Evolutionary conservation across 352 stramenopile genomes (phyloP), one percentile per base, ranked within the genome.

Genomic region (Phytophthora pini): DNA sequence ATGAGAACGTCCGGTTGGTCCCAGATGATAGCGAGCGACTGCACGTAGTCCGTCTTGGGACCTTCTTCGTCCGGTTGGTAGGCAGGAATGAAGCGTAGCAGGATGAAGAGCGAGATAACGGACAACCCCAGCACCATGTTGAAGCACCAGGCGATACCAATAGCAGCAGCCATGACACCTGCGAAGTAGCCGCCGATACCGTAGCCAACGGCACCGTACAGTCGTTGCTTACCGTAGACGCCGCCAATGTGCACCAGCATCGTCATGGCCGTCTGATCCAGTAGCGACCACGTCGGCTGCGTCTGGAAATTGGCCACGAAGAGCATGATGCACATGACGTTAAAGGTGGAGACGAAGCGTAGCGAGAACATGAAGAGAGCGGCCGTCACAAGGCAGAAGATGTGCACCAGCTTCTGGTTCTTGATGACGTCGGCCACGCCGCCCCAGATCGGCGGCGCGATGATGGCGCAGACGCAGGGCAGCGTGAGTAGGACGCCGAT

Each of bases 61-160:
- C 77, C 50, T 15, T 71, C 59, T 3, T 78, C 56, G 15, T 72
- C 61, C 2, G 56, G 70, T 13, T 84, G 60, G 57, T 76, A 76
- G 0, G 75, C 77, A 4, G 82, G 78, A 56, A 90, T 88, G 54
- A 70, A 80, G 27, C 49, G 47, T 12, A 88, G 45, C 27, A 91
- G 70, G 44, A 91, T 72, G 44, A 79, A 82, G 38, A 91, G 74
- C 55, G 77, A 85, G 54, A 88, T 68, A 53, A 69, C 61, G 4
- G 76, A 83, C 15, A 91, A 62, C 2, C 77, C 76, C 17, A 91
- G 68, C 51, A 88, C 76, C 82, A 91, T 84, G 71, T 91, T 85
- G 65, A 93, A 93, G 54, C 79, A 87, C 82, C 82, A 91, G n/a
- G 76, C 76, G 53, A 93, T 91, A 48, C 84, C 84, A 22, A 82